These are phyloP conservation scores for Talaromyces ruber DNA, from an alignment of 495 filamentous ascomycete species.

Conservation along the genomic window DNA sequence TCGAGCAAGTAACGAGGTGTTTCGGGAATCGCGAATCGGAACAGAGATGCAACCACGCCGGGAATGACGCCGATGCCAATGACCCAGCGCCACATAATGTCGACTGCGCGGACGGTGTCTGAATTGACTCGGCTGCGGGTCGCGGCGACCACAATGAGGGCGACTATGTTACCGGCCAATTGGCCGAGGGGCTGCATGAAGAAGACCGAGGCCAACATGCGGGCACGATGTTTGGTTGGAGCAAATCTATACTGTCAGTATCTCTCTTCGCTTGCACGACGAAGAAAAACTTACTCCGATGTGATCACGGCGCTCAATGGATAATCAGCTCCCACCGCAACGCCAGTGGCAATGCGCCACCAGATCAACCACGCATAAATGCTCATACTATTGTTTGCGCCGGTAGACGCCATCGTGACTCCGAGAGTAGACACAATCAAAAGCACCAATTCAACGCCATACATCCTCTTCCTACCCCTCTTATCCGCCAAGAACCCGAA, in stretches of 20 bases:
- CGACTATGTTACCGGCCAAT: slow-evolving; percentile 48
- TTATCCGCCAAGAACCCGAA: slow-evolving; percentile 58
- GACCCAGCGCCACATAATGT: slow-evolving; percentile 51
- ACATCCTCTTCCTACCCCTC: slow-evolving; percentile 54
- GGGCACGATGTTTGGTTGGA: slow-evolving; percentile 46
- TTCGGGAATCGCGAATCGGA: slow-evolving; percentile 55
- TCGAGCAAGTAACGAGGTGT: slow-evolving; percentile 49
- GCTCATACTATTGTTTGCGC: slow-evolving; percentile 40
- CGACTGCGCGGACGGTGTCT: slow-evolving; percentile 29
- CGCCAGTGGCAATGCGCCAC: slow-evolving; percentile 49
- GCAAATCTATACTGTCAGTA: slow-evolving; percentile 38
- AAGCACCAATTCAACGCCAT: slow-evolving; percentile 54
- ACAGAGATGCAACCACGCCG: slow-evolving; percentile 47
- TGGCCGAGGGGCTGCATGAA: slow-evolving; percentile 60
- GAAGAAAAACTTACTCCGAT: slow-evolving; percentile 37
- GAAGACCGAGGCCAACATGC: slow-evolving; percentile 61
- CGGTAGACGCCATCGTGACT: slow-evolving; percentile 37
- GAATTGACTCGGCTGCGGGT: slow-evolving; percentile 18
- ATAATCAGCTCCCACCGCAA: slow-evolving; percentile 53
- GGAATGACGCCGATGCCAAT: slow-evolving; percentile 54
- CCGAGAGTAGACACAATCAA: slow-evolving; percentile 49
- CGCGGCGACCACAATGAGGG: slow-evolving; percentile 35
- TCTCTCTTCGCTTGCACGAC: neutral
- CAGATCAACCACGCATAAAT: slow-evolving; percentile 49
- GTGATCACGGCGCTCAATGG: slow-evolving; percentile 53